phyloP scores from a whole-genome alignment of 306 rosid genomes.

The Inga leiocalycina region DNA sequence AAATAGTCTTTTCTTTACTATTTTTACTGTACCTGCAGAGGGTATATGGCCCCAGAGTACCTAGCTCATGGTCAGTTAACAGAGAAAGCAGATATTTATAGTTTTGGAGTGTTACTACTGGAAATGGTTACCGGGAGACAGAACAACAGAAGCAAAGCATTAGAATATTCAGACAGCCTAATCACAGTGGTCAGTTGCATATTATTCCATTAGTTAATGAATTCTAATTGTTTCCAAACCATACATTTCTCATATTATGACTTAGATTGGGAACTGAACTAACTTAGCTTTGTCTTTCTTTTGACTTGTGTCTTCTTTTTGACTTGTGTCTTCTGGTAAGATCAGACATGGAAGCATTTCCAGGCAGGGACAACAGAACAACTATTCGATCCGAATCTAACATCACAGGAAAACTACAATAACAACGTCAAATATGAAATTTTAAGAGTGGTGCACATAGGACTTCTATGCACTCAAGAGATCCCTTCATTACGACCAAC shows the following conservation, averaged over 20 bases:
- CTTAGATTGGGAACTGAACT: too few relatives aligned
- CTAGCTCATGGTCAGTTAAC: constrained; percentile 92
- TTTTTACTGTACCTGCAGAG: constrained; percentile 47
- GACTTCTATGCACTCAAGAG: constrained; percentile 92
- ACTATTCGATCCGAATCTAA: constrained; percentile 70
- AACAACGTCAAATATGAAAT: constrained; percentile 46
- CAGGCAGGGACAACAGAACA: constrained; percentile 62
- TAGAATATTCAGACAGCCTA: constrained; percentile 74
- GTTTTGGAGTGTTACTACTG: constrained; percentile 79
- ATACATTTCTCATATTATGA: background rate
- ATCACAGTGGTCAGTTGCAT: constrained; percentile 60
- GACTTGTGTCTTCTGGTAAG: constrained; percentile 7
- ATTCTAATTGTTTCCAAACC: constrained; percentile 20
- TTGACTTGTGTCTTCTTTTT: constrained; percentile 19
- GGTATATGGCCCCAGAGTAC: constrained; percentile 98
- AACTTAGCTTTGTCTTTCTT: background rate
- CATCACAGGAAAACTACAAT: constrained; percentile 46
- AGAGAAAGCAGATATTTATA: constrained; percentile 85
- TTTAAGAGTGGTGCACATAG: constrained; percentile 74
- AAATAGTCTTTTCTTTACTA: background rate
- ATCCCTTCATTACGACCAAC: constrained; percentile 66
- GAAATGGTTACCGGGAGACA: constrained; percentile 74
- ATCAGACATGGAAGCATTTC: constrained; percentile 88
- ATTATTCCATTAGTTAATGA: constrained; percentile 10
- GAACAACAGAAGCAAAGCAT: constrained; percentile 73